phyloP scores from a whole-genome alignment of 805 yeast species.

The Cyberlindnera maclurae region DNA sequence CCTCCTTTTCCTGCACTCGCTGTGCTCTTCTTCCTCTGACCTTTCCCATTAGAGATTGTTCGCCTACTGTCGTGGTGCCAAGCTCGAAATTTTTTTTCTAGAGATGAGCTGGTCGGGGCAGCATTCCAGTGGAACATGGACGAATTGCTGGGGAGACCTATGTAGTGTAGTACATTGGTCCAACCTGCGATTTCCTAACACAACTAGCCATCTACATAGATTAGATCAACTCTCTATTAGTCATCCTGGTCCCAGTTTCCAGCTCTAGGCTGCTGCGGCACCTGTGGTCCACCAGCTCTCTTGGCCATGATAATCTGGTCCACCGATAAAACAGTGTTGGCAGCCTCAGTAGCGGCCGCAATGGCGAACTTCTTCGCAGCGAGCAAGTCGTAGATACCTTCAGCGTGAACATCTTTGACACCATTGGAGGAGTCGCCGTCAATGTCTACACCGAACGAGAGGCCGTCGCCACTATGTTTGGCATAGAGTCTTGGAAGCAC shows the following conservation, averaged over 20 bases:
- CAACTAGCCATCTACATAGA: too few relatives aligned
- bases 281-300: conserved; percentile 98
- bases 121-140: too few relatives aligned
- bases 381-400: conserved; percentile 72
- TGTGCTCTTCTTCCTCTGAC: conserved; percentile 37
- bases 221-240: conserved; percentile 22
- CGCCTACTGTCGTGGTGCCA: too few relatives aligned
- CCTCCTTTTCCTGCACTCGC: conserved; percentile 22
- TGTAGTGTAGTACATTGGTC: too few relatives aligned
- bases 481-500: conserved; percentile 86
- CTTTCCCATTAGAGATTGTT: conserved; percentile 22
- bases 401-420: conserved; percentile 59
- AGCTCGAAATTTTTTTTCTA: too few relatives aligned
- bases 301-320: conserved; percentile 99
- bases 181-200: too few relatives aligned
- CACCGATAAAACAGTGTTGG: conserved; percentile 80
- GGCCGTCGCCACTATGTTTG: conserved; percentile 56
- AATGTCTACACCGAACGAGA: conserved; percentile 62
- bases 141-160: too few relatives aligned
- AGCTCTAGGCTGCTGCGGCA: conserved; percentile 70
- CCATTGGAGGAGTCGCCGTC: conserved; percentile 68
- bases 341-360: conserved; percentile 92
- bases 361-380: conserved; percentile 82
- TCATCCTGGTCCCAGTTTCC: conserved; percentile 97
- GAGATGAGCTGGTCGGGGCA: conserved; percentile 2